Base-by-base conservation (phyloP, 257 asterid species). In the Asclepias syriaca region DNA sequence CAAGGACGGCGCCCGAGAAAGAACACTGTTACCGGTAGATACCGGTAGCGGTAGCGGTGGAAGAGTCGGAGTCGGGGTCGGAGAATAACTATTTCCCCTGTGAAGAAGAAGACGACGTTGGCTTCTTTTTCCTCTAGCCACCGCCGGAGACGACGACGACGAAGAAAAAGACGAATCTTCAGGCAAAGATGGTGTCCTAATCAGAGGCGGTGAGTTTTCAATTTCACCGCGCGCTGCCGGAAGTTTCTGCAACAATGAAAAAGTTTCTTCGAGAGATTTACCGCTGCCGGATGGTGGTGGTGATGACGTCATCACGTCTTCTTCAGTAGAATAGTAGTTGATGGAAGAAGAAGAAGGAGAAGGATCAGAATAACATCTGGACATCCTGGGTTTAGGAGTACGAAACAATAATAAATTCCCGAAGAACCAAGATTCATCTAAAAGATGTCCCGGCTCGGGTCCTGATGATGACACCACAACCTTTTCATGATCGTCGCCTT, bases 361-460 rank as follows among this genome's bases (percentile, higher is more conserved):
- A 18, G 92, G 89, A 74, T 90, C 91, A 50, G 95, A 90, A 67
- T 73, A 77, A 70, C 91, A 84, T 69, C 89, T 77, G 0, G 78
- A 57, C 92, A 90, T 90, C 67, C 74, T 81, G 39, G 86, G 55
- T 29, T 83, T 91, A 0, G 78, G 39, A 34, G 5, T 74, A 22
- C 77, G 78, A 6, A 87, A 85, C 74, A 43, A 9, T 43, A 43
- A 9, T 43, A 86, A 81, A 72, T 87, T 91, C 22, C 93, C 87
- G 46, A 91, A 91, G 76, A 91, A 91, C 97, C 97, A 91, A 54
- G 75, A 66, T 18, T 87, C 90, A 40, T 91, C 97, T 4, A 89
- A 74, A 34, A 91, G 78, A 3, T 84, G 77, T 21, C 79, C 86
- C 4, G 96, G 90, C 88, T 84, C 92, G 6, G 66, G 7, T 1